A percentile compares a stretch with the other conserved stretches of the same genome.
Evolutionary conservation across 176 grass and related monocot genomes (phyloP).

Genomic region (Hordeum vulgare): DNA sequence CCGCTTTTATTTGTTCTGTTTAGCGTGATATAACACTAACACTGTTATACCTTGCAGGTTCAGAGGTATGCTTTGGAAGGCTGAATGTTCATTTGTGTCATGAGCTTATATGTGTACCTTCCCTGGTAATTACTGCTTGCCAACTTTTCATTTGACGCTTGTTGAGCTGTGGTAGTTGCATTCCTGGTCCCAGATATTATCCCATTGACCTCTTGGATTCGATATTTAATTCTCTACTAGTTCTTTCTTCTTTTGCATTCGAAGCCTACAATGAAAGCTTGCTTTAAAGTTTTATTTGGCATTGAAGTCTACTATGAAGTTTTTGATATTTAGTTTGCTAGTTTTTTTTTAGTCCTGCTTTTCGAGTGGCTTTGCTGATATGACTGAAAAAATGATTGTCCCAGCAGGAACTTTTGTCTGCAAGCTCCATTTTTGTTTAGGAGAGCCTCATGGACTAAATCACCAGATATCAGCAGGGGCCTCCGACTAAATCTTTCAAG

Average conservation of each 20-base stretch:
- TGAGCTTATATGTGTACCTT: slow-evolving; percentile 4
- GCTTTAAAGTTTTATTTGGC: background rate
- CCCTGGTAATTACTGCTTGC: slow-evolving; percentile 24
- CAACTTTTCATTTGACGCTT: background rate
- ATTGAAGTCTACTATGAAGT: no score
- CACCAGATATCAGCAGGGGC: background rate
- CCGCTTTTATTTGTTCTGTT: background rate
- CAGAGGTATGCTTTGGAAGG: slow-evolving; percentile 53
- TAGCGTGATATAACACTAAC: background rate
- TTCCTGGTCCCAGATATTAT: background rate
- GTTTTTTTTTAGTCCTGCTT: background rate
- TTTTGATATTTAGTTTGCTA: no score
- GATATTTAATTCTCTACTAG: background rate
- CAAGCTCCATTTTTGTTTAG: slow-evolving; percentile 4
- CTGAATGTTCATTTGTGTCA: slow-evolving; percentile 19
- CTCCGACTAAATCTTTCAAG: slow-evolving; percentile 7
- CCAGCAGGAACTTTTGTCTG: slow-evolving; percentile 8
- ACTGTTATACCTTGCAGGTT: slow-evolving; percentile 39
- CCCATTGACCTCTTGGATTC: background rate
- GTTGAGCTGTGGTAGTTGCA: slow-evolving; percentile 34
- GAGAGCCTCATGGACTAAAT: slow-evolving; percentile 12
- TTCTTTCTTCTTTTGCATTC: slow-evolving; percentile 4
- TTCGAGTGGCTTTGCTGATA: background rate
- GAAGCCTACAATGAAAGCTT: slow-evolving; percentile 5
- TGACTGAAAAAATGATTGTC: slow-evolving; percentile 8